A percentile compares a stretch with the other conserved stretches of the same genome.
These are phyloP conservation scores for Hanseniaspora taiwanica DNA, from an alignment of 805 yeast genomes.

Conservation along the genomic window DNA sequence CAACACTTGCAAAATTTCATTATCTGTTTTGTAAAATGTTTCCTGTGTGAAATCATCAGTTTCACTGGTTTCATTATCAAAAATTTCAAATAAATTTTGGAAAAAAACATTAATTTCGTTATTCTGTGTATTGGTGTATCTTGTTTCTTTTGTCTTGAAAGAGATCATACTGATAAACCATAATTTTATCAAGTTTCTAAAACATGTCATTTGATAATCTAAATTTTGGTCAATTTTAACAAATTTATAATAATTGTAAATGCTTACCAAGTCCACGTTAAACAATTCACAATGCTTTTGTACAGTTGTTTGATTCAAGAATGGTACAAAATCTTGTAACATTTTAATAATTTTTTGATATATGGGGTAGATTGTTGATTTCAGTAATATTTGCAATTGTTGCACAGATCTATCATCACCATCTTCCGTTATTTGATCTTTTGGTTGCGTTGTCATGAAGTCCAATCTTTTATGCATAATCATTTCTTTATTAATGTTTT, in stretches of 20 bases:
- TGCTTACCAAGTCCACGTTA: constrained; percentile 16
- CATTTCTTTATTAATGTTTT: constrained; percentile 20
- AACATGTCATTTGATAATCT: background rate
- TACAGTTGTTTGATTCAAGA: constrained; percentile 23
- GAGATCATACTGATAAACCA: background rate
- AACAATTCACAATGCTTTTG: constrained; percentile 33
- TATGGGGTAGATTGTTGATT: constrained; percentile 19
- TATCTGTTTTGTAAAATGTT: no score
- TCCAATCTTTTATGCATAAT: constrained; percentile 13
- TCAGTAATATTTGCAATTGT: constrained; percentile 21
- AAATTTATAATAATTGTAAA: background rate
- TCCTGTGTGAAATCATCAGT: no score
- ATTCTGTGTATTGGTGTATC: background rate
- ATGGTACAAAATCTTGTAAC: constrained; percentile 17
- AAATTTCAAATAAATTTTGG: background rate
- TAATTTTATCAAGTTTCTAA: background rate
- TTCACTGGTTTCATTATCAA: background rate
- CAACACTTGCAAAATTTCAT: background rate
- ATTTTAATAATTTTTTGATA: constrained; percentile 17
- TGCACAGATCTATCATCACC: constrained; percentile 7
- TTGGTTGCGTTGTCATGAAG: constrained; percentile 1
- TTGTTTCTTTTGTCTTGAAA: background rate
- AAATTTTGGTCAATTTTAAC: background rate
- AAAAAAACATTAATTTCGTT: background rate
- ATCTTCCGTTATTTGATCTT: background rate